Percentiles rank a stretch among this genome's conserved stretches.
Conservation (phyloP, 768 basidiomycete genomes). For the Calocybe indica region DNA sequence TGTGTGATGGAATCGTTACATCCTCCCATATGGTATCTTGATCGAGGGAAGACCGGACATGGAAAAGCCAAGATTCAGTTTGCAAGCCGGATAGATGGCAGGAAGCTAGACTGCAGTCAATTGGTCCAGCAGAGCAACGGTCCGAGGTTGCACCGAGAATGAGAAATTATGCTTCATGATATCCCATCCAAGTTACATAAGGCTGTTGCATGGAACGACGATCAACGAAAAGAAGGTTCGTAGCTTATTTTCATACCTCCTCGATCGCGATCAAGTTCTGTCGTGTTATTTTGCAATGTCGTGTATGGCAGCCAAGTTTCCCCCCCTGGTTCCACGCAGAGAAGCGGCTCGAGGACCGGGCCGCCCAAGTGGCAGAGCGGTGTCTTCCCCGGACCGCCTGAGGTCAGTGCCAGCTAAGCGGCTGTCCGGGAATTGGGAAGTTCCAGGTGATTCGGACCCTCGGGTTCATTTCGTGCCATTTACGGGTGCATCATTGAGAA, state of each 20-base stretch:
- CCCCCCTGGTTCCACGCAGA: too few relatives aligned
- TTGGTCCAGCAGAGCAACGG: slow-evolving; percentile 2
- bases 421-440: too few relatives aligned
- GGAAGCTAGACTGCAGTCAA: background rate
- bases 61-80: too few relatives aligned
- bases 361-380: too few relatives aligned
- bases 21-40: background rate
- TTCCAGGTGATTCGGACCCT: too few relatives aligned
- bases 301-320: background rate
- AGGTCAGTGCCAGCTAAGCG: too few relatives aligned
- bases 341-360: too few relatives aligned
- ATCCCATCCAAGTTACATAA: slow-evolving; percentile 1
- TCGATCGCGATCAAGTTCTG: slow-evolving; percentile 14
- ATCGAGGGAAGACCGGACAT: slow-evolving; percentile 1
- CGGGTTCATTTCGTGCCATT: too few relatives aligned
- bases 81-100: too few relatives aligned
- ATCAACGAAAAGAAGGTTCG: slow-evolving; percentile 12
- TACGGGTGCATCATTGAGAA: too few relatives aligned
- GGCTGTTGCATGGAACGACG: slow-evolving; percentile 1
- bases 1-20: slow-evolving; percentile 2
- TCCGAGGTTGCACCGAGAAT: slow-evolving; percentile 23
- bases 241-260: slow-evolving; percentile 26
- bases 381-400: too few relatives aligned
- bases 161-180: slow-evolving; percentile 1
- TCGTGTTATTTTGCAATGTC: background rate